Conservation (phyloP, 1,284 basidiomycete species). For the Puccinia hordei region DNA sequence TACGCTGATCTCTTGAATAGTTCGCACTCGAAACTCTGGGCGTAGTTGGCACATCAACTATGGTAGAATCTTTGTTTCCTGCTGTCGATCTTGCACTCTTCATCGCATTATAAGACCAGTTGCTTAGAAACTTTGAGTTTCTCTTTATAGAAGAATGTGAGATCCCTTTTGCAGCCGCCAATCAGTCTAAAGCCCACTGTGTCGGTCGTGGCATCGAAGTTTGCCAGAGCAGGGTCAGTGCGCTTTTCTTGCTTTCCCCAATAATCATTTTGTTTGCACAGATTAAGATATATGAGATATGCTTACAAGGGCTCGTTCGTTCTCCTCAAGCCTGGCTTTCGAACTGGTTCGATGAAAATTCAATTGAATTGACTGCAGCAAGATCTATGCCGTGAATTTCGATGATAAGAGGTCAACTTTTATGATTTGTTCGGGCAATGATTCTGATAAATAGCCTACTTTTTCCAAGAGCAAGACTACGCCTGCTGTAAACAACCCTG, state of each 20-base stretch:
- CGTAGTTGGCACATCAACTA: slow-evolving; percentile 27
- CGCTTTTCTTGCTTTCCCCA: neutral
- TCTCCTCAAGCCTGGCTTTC: slow-evolving; percentile 26
- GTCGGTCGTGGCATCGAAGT: neutral
- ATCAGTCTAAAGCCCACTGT: slow-evolving; percentile 52
- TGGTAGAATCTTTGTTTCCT: neutral
- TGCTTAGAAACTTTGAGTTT: slow-evolving; percentile 29
- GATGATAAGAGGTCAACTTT: neutral
- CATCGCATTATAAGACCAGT: neutral
- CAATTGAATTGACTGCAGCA: slow-evolving; percentile 29
- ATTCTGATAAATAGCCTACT: slow-evolving; percentile 55
- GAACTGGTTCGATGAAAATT: slow-evolving; percentile 31
- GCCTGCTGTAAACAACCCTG: slow-evolving; percentile 67
- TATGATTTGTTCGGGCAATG: neutral
- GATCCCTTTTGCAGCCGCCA: slow-evolving; percentile 50
- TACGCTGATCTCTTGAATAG: neutral
- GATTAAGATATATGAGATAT: too few species aligned
- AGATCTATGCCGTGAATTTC: neutral
- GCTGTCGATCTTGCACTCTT: neutral
- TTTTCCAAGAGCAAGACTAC: slow-evolving; percentile 71
- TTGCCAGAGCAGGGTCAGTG: neutral
- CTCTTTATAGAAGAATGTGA: slow-evolving; percentile 26
- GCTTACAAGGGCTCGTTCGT: slow-evolving; percentile 34
- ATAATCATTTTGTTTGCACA: neutral
- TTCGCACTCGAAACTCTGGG: neutral